These are phyloP conservation scores for Gaeumannomyces sp. DNA, from an alignment of 2,329 filamentous ascomycete genomes.

Conservation along the genomic window DNA sequence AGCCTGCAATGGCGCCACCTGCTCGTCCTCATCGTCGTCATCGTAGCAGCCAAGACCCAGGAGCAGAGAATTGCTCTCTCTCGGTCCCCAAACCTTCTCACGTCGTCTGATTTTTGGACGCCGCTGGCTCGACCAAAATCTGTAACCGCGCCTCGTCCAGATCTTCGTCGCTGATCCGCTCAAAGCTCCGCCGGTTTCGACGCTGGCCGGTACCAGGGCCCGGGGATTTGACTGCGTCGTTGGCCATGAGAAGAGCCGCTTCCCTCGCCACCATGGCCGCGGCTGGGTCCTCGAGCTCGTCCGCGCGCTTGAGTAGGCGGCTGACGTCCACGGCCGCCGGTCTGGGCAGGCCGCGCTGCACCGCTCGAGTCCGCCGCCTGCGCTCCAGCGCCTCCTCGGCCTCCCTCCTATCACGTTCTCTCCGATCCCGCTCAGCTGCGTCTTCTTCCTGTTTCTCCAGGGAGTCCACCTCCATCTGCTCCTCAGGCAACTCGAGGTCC, in stretches of 20 bases:
- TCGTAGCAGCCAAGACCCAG: conserved; percentile 77
- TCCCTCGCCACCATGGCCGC: conserved; percentile 68
- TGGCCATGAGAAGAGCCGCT: conserved; percentile 70
- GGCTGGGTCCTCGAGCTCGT: conserved; percentile 55
- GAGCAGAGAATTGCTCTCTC: conserved; percentile 52
- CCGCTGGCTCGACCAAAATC: conserved; percentile 63
- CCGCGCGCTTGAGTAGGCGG: conserved; percentile 58
- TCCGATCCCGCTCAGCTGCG: conserved; percentile 68
- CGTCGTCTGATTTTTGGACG: conserved; percentile 40
- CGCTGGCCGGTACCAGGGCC: conserved; percentile 55
- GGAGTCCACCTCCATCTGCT: conserved; percentile 55
- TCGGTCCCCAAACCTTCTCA: conserved; percentile 48
- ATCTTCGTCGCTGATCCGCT: conserved; percentile 61
- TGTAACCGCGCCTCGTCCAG: conserved; percentile 71
- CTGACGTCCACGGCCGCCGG: conserved; percentile 67
- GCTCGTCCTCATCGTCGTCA: conserved; percentile 61
- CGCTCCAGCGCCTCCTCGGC: conserved; percentile 66
- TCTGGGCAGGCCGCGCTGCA: conserved; percentile 76
- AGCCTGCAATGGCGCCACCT: conserved; percentile 54
- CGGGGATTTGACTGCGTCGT: conserved; percentile 72
- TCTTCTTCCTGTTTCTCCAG: conserved; percentile 51
- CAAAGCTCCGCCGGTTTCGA: conserved; percentile 52
- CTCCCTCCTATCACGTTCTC: conserved; percentile 67
- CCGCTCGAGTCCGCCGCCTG: conserved; percentile 80
- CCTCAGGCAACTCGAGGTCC: conserved; percentile 88